phyloP scores from a whole-genome alignment of 2,329 filamentous ascomycete genomes.

The Diaporthe citriasiana region DNA sequence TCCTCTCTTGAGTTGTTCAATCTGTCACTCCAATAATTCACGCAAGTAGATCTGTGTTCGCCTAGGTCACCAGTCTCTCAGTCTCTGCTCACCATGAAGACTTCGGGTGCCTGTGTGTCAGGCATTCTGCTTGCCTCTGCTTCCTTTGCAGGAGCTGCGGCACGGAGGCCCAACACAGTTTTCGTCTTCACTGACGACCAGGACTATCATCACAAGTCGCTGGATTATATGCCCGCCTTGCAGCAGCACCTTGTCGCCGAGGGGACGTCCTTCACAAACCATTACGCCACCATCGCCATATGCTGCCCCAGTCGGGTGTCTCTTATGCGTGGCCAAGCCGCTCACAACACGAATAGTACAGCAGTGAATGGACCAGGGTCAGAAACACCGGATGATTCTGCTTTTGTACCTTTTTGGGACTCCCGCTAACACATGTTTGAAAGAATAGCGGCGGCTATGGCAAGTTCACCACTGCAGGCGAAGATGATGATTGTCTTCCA shows the following conservation, averaged over 20 bases:
- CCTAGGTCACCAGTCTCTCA: neutral
- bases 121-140: neutral
- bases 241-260: constrained; percentile 68
- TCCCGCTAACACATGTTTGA: neutral
- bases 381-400: constrained; percentile 59
- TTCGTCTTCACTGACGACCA: constrained; percentile 77
- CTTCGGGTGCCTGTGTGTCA: neutral
- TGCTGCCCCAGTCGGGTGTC: constrained; percentile 74
- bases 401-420: no score
- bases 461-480: constrained; percentile 74
- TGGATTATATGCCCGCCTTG: constrained; percentile 69
- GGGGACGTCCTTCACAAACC: constrained; percentile 68
- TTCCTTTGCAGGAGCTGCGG: neutral
- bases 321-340: constrained; percentile 72
- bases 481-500: constrained; percentile 77
- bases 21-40: no score
- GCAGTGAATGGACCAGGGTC: constrained; percentile 58
- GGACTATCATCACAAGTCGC: constrained; percentile 71
- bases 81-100: neutral
- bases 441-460: constrained; percentile 66
- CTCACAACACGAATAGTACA: constrained; percentile 78
- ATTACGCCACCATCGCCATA: constrained; percentile 72
- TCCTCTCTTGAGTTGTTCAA: no score
- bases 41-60: neutral
- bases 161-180: constrained; percentile 65